phyloP scores from a whole-genome alignment of 306 rosid species.

The Rubus parviflorus region DNA sequence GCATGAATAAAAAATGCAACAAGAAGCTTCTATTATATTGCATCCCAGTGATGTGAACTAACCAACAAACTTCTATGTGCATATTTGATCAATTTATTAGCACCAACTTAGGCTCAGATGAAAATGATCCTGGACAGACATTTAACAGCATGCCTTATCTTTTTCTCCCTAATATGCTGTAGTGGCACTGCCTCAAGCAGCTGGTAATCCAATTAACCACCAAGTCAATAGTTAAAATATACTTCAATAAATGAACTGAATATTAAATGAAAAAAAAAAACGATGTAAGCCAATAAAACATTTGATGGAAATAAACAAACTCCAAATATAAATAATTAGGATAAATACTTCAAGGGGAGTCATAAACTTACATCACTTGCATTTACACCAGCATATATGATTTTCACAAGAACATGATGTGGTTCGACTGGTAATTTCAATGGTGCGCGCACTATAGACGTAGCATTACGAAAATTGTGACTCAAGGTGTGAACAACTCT shows the following conservation, averaged over 20 bases:
- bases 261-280: background rate
- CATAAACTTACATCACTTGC: conserved; percentile 92
- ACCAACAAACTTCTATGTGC: background rate
- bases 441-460: conserved; percentile 57
- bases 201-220: conserved; percentile 11
- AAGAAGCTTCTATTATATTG: background rate
- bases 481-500: conserved; percentile 89
- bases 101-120: background rate
- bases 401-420: conserved; percentile 72
- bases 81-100: background rate
- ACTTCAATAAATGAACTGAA: background rate
- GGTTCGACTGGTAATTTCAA: conserved; percentile 72
- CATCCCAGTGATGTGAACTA: background rate
- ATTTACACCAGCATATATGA: conserved; percentile 92
- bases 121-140: background rate
- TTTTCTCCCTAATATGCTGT: background rate
- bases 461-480: conserved; percentile 87
- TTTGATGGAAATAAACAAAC: background rate
- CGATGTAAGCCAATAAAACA: background rate
- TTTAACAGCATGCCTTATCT: background rate
- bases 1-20: too few relatives aligned
- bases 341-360: conserved; percentile 16
- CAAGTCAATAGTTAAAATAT: background rate
- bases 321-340: background rate
- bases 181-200: conserved; percentile 12